Evolutionary conservation across 331 rosid genomes (phyloP).

Genomic region (Prunus yedoensis): DNA sequence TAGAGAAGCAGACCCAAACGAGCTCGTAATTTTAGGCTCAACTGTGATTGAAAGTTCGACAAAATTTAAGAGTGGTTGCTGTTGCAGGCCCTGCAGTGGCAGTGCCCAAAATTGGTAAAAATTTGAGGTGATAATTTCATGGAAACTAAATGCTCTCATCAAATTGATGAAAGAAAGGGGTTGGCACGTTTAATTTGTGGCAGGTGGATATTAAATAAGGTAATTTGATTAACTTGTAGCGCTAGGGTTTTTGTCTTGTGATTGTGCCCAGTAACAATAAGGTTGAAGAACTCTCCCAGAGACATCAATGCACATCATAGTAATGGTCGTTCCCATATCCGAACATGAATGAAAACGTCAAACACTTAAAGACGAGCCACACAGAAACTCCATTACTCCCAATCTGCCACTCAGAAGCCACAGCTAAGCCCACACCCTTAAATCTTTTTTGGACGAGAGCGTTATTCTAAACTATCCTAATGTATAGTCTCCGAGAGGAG

Average conservation of each 20-base stretch:
- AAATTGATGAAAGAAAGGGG: background rate
- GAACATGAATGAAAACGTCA: slow-evolving; percentile 28
- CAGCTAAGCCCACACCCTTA: too few species aligned
- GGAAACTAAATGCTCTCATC: background rate
- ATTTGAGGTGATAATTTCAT: background rate
- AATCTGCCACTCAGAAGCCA: too few species aligned
- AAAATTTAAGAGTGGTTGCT: background rate
- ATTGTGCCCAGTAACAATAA: background rate
- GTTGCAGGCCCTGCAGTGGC: background rate
- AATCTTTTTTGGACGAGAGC: too few species aligned
- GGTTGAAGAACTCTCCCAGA: background rate
- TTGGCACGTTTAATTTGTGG: background rate
- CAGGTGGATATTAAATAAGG: background rate
- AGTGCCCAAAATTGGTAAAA: background rate
- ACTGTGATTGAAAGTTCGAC: background rate
- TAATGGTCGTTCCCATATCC: slow-evolving; percentile 21
- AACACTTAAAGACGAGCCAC: slow-evolving; percentile 27
- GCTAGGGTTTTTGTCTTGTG: background rate
- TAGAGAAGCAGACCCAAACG: rapidly evolving
- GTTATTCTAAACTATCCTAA: too few species aligned
- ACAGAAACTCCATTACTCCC: background rate
- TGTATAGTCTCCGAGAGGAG: too few species aligned
- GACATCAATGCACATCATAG: slow-evolving; percentile 23
- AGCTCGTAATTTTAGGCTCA: too few species aligned
- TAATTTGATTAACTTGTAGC: background rate